Conservation (phyloP, 2,329 filamentous ascomycete genomes). For the Ceratocystis papillata region DNA sequence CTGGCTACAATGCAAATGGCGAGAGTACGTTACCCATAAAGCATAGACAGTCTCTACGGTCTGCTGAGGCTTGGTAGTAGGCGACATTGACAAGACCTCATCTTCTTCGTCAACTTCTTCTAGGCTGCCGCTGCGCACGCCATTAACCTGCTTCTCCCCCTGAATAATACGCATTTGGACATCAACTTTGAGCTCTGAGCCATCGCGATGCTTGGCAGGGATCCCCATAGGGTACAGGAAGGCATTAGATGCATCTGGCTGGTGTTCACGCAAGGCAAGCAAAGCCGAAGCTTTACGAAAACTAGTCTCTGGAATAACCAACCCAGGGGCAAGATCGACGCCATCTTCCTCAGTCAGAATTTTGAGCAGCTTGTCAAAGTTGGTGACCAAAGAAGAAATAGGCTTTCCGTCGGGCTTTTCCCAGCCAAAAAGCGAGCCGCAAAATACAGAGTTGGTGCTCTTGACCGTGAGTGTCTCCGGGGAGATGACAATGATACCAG, state of each 20-base stretch:
- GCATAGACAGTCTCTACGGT: slow-evolving; percentile 79
- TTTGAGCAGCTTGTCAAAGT: slow-evolving; percentile 72
- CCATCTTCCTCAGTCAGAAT: slow-evolving; percentile 80
- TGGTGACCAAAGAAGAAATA: slow-evolving; percentile 71
- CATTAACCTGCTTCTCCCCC: slow-evolving; percentile 59
- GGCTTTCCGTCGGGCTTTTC: slow-evolving; percentile 69
- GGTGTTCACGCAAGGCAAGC: slow-evolving; percentile 71
- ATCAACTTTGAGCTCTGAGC: slow-evolving; percentile 84
- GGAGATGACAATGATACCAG: slow-evolving; percentile 88
- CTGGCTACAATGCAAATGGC: slow-evolving; percentile 72
- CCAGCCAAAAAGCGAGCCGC: slow-evolving; percentile 81
- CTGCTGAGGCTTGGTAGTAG: slow-evolving; percentile 29
- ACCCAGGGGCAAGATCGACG: slow-evolving; percentile 75
- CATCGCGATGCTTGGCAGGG: slow-evolving; percentile 77
- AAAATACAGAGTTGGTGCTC: slow-evolving; percentile 92
- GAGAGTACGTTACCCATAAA: slow-evolving; percentile 92
- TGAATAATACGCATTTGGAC: slow-evolving; percentile 94
- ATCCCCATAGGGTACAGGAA: slow-evolving; percentile 80
- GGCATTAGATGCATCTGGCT: slow-evolving; percentile 62
- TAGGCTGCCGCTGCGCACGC: slow-evolving; percentile 50
- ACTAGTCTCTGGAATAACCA: slow-evolving; percentile 91
- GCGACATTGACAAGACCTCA: not conserved
- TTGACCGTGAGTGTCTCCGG: slow-evolving; percentile 66
- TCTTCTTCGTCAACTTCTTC: slow-evolving; percentile 49
- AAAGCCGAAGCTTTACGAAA: slow-evolving; percentile 83